These are phyloP conservation scores for Phytopythium cucurbitacearum DNA, from an alignment of 352 stramenopile species.

Conservation along the genomic window DNA sequence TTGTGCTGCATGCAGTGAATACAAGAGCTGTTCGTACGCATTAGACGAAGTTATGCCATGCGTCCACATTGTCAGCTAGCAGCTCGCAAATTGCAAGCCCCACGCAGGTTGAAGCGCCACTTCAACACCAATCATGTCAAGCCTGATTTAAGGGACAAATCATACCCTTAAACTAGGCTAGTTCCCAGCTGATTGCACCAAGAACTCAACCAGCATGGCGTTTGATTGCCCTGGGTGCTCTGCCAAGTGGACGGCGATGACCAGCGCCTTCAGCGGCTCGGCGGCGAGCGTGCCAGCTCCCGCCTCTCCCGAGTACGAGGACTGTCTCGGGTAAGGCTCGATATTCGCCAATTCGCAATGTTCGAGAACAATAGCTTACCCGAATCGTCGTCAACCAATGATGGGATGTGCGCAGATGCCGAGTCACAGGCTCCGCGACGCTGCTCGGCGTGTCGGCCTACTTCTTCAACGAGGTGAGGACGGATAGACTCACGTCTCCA, in stretches of 20 bases:
- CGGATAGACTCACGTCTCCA: background rate
- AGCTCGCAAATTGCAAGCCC: too few relatives aligned
- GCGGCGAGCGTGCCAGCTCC: background rate
- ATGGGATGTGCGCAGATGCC: constrained; percentile 27
- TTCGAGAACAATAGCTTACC: background rate
- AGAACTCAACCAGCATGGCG: too few relatives aligned
- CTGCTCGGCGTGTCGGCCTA: constrained; percentile 48
- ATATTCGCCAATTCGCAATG: background rate
- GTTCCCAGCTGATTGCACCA: too few relatives aligned
- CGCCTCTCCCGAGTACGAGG: constrained; percentile 9
- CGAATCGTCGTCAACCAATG: background rate
- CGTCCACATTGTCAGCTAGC: too few relatives aligned
- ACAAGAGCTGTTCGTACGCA: too few relatives aligned
- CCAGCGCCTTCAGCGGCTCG: background rate
- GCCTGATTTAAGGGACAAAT: too few relatives aligned
- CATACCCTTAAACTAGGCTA: too few relatives aligned
- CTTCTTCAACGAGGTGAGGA: constrained; percentile 46
- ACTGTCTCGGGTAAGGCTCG: constrained; percentile 24
- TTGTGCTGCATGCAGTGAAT: too few relatives aligned
- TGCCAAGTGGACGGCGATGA: background rate
- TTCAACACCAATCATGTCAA: too few relatives aligned
- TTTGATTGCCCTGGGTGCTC: background rate
- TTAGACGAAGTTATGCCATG: too few relatives aligned
- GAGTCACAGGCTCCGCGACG: constrained; percentile 47
- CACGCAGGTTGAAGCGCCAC: too few relatives aligned